phyloP scores from a whole-genome alignment of 2,329 filamentous ascomycete species.

The Colletotrichum echinochloae region DNA sequence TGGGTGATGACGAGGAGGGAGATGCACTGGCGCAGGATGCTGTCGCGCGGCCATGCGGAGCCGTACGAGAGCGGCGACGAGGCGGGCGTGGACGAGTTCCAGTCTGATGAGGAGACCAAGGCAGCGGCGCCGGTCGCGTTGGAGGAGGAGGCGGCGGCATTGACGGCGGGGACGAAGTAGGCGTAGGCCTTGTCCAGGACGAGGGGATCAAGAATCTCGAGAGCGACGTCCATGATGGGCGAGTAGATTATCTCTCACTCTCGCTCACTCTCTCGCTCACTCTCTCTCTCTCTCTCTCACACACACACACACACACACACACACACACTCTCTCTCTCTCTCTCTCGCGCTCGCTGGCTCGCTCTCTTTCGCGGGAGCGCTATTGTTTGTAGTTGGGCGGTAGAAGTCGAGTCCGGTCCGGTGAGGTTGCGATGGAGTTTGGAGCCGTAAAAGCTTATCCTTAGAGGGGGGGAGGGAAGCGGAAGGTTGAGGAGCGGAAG shows the following conservation, averaged over 20 bases:
- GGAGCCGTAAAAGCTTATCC: not conserved
- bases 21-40: constrained; percentile 54
- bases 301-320: too few species aligned
- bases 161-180: constrained; percentile 49
- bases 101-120: constrained; percentile 30
- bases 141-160: not conserved
- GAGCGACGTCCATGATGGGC: constrained; percentile 52
- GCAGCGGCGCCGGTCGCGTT: constrained; percentile 39
- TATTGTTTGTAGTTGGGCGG: not conserved
- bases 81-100: not conserved
- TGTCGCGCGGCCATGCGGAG: constrained; percentile 55
- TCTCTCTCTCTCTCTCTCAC: not conserved
- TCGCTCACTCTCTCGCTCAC: not conserved
- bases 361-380: not conserved
- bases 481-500: not conserved
- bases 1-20: constrained; percentile 55
- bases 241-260: not conserved
- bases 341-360: not conserved
- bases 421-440: not conserved
- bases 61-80: constrained; percentile 28
- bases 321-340: not conserved
- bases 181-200: constrained; percentile 56
- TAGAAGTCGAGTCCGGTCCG: not conserved
- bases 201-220: constrained; percentile 56
- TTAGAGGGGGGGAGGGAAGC: not conserved